Evolutionary conservation across 2,329 filamentous ascomycete genomes (phyloP).

Genomic region (Colletotrichum limetticola): DNA sequence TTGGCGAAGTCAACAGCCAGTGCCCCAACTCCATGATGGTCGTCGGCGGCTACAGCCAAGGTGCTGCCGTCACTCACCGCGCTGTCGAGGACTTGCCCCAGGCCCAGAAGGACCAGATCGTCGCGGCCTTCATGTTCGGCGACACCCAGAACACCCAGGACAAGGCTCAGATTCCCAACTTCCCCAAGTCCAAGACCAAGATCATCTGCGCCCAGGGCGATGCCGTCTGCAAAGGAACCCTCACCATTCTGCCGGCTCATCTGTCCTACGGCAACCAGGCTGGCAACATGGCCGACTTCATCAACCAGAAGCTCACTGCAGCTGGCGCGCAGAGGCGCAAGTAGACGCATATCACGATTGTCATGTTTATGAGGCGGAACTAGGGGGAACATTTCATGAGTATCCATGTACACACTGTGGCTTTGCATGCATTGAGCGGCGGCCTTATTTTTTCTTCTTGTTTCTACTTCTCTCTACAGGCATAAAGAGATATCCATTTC

Average conservation of each 20-base stretch:
- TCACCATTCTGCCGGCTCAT: slow-evolving; percentile 48
- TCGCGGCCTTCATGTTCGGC: slow-evolving; percentile 42
- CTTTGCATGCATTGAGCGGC: not conserved
- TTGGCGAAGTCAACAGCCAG: slow-evolving; percentile 47
- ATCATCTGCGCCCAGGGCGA: slow-evolving; percentile 55
- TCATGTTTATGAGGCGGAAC: not conserved
- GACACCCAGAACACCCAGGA: slow-evolving; percentile 45
- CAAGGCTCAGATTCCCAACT: slow-evolving; percentile 47
- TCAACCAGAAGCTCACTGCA: slow-evolving; percentile 35
- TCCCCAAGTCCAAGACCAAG: slow-evolving; percentile 47
- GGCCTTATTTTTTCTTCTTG: not conserved
- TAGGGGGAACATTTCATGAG: no score
- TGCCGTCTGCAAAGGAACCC: slow-evolving; percentile 48
- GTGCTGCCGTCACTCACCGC: slow-evolving; percentile 42
- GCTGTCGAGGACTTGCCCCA: slow-evolving; percentile 40
- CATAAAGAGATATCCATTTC: slow-evolving; percentile 10
- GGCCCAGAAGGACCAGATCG: slow-evolving; percentile 38
- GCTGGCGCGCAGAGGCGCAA: slow-evolving; percentile 33
- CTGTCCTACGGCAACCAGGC: slow-evolving; percentile 49
- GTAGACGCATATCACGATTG: slow-evolving; percentile 1
- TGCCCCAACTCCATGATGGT: slow-evolving; percentile 50
- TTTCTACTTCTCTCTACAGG: slow-evolving; percentile 1
- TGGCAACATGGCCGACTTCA: slow-evolving; percentile 44
- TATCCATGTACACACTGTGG: not conserved
- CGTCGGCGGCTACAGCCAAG: slow-evolving; percentile 52